phyloP scores from a whole-genome alignment of 2,329 filamentous ascomycete genomes.

The Cordyceps fumosorosea region DNA sequence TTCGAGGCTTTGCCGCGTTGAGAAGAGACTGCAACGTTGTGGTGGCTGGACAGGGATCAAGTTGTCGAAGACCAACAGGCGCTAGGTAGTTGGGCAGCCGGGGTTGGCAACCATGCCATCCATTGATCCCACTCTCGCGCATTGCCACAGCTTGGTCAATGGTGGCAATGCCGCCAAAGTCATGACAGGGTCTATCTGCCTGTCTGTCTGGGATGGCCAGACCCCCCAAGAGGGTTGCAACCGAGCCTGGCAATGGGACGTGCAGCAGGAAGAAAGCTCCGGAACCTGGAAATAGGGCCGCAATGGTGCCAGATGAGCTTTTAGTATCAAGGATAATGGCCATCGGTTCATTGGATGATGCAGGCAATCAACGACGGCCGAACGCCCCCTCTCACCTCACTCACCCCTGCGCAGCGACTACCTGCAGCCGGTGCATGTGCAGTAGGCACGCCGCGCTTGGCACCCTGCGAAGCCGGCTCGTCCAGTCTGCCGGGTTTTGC shows the following conservation, averaged over 20 bases:
- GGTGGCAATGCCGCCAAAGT: conserved; percentile 6
- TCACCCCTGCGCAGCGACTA: neutral
- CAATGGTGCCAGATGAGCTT: conserved; percentile 2
- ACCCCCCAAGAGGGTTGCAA: neutral
- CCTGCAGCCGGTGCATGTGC: neutral
- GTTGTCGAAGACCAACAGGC: conserved; percentile 2
- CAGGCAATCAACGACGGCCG: neutral
- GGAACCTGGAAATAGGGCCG: neutral
- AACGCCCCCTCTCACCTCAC: neutral
- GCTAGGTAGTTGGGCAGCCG: neutral
- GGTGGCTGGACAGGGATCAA: neutral
- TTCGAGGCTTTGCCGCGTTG: conserved; percentile 2
- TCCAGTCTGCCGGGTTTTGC: conserved; percentile 5
- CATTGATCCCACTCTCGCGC: neutral
- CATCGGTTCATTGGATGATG: conserved; percentile 2
- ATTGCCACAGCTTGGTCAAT: neutral
- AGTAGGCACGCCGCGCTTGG: neutral
- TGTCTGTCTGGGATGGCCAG: neutral
- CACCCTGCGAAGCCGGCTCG: neutral
- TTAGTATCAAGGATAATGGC: neutral
- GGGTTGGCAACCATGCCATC: neutral
- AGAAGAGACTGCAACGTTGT: neutral
- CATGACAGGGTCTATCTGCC: neutral
- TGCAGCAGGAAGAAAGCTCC: conserved; percentile 9
- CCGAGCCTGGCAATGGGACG: neutral